Percentiles rank a stretch among this genome's conserved stretches.
phyloP scores from a whole-genome alignment of 2,329 filamentous ascomycete species.

The Graphiopsis chlorocephala region DNA sequence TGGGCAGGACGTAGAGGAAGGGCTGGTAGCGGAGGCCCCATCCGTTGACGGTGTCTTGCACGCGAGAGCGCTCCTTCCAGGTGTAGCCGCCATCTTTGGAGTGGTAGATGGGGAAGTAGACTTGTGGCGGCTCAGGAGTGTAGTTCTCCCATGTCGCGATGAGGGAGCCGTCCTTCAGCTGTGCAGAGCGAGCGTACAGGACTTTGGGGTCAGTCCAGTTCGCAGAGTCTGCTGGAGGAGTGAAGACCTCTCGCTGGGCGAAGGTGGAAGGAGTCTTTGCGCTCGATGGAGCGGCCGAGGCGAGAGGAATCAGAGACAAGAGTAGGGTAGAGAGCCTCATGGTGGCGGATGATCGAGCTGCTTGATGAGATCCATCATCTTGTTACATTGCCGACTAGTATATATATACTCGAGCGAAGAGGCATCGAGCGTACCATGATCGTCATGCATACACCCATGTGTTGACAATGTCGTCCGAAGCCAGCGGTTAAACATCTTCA shows the following conservation, averaged over 20 bases:
- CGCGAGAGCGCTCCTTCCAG: slow-evolving; percentile 69
- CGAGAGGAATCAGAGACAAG: slow-evolving; percentile 3
- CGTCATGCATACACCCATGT: background rate
- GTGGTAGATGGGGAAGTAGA: slow-evolving; percentile 69
- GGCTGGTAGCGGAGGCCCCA: slow-evolving; percentile 67
- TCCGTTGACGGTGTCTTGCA: slow-evolving; percentile 59
- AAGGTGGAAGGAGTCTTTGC: slow-evolving; percentile 1
- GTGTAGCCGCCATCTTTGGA: slow-evolving; percentile 82
- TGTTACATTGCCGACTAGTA: background rate
- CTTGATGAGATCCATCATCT: background rate
- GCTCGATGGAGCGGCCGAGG: background rate
- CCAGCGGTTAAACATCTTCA: background rate
- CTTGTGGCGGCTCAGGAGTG: slow-evolving; percentile 40
- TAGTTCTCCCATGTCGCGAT: slow-evolving; percentile 56
- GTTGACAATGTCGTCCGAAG: background rate
- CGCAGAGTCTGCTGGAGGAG: background rate
- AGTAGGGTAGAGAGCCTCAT: slow-evolving; percentile 7
- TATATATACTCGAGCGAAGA: background rate
- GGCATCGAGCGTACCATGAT: background rate
- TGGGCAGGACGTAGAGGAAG: slow-evolving; percentile 60
- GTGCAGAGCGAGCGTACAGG: slow-evolving; percentile 49
- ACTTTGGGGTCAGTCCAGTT: slow-evolving; percentile 14
- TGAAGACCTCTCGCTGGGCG: slow-evolving; percentile 10
- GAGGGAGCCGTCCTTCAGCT: slow-evolving; percentile 40
- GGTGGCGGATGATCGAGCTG: background rate